Conservation (phyloP, 2,329 filamentous ascomycete genomes). For the Phaeomoniella chlamydospora region DNA sequence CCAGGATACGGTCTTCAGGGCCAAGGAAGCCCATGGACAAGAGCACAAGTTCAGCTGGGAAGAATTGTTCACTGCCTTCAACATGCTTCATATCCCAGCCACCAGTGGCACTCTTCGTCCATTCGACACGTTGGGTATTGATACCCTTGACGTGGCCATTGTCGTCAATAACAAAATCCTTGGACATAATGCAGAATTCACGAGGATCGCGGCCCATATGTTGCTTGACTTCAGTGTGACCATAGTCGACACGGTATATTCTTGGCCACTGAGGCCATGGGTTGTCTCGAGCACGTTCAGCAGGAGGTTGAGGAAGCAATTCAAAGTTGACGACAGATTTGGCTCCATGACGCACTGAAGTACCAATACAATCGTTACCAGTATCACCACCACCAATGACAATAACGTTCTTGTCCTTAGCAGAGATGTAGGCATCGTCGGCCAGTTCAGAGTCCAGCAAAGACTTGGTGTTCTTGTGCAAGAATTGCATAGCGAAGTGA, state of each 20-base stretch:
- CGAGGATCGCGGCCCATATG: conserved; percentile 93
- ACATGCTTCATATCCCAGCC: conserved; percentile 99
- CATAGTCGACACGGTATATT: conserved; percentile 97
- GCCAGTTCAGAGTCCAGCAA: conserved; percentile 79
- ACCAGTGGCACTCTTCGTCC: conserved; percentile 77
- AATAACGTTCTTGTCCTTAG: conserved; percentile 89
- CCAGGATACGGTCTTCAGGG: conserved; percentile 76
- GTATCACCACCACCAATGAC: conserved; percentile 97
- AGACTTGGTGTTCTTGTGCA: conserved; percentile 96
- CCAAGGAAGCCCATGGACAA: conserved; percentile 96
- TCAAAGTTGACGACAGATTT: conserved; percentile 97
- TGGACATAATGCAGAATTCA: conserved; percentile 97
- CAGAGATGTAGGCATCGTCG: conserved; percentile 78
- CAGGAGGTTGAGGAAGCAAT: conserved; percentile 79
- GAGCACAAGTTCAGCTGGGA: conserved; percentile 86
- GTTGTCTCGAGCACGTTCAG: conserved; percentile 83
- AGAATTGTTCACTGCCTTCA: conserved; percentile 85
- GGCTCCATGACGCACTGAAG: conserved; percentile 85
- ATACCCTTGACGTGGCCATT: conserved; percentile 91
- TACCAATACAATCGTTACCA: conserved; percentile 95
- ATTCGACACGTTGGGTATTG: conserved; percentile 89
- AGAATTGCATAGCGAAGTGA: conserved; percentile 93
- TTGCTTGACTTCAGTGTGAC: conserved; percentile 87
- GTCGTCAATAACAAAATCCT: conserved; percentile 87
- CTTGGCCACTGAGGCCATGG: conserved; percentile 98